phyloP scores from a whole-genome alignment of 2,329 filamentous ascomycete genomes.

The Fusarium agapanthi region DNA sequence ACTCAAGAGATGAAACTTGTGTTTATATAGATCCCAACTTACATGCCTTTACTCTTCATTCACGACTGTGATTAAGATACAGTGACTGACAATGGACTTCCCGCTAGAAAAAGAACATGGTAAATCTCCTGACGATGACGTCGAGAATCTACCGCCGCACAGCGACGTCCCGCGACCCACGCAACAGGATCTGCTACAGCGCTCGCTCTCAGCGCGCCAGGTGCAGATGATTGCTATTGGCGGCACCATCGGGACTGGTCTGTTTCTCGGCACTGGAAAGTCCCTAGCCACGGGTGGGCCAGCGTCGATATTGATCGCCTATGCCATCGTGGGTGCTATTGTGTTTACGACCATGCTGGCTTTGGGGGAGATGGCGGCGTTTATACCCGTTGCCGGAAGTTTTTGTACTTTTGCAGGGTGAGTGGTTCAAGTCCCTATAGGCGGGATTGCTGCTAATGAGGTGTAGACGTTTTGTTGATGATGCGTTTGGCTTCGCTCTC shows the following conservation, averaged over 20 bases:
- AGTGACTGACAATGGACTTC: constrained; percentile 1
- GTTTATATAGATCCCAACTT: neutral
- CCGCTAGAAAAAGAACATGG: constrained; percentile 25
- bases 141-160: constrained; percentile 21
- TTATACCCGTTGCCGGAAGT: constrained; percentile 59
- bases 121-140: constrained; percentile 26
- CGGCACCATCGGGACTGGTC: constrained; percentile 67
- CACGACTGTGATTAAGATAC: neutral
- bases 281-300: constrained; percentile 68
- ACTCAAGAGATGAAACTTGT: neutral
- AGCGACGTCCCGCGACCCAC: constrained; percentile 21
- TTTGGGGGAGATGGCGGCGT: constrained; percentile 69
- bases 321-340: constrained; percentile 64
- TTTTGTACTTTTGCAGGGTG: constrained; percentile 60
- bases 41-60: neutral
- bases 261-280: constrained; percentile 70
- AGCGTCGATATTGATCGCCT: constrained; percentile 65
- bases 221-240: constrained; percentile 74
- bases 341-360: constrained; percentile 68
- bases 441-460: neutral
- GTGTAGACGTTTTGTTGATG: constrained; percentile 57
- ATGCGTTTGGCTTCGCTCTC: constrained; percentile 62
- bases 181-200: constrained; percentile 57
- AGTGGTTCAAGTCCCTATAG: constrained; percentile 32
- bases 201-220: constrained; percentile 67